phyloP scores from a whole-genome alignment of 2,329 filamentous ascomycete species.

The Aspergillus sp. region DNA sequence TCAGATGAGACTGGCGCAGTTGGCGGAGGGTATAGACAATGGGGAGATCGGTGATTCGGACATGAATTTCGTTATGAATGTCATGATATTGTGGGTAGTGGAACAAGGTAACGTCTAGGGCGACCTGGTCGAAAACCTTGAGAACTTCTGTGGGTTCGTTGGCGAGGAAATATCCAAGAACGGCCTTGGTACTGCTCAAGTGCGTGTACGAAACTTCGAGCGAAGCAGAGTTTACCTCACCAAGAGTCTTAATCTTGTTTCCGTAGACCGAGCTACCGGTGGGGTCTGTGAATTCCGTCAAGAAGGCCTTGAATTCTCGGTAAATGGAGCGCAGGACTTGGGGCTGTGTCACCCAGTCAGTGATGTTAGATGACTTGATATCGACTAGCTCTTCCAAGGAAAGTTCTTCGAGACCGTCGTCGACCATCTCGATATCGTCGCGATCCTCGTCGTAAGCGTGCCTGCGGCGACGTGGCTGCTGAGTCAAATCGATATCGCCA shows the following conservation, averaged over 20 bases:
- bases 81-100: conserved; percentile 98
- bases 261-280: conserved; percentile 91
- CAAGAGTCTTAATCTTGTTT: conserved; percentile 89
- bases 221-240: conserved; percentile 94
- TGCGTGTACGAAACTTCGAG: conserved; percentile 96
- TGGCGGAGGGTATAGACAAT: conserved; percentile 94
- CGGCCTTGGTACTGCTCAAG: conserved; percentile 84
- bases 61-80: conserved; percentile 96
- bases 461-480: conserved; percentile 79
- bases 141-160: conserved; percentile 95
- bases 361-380: conserved; percentile 88
- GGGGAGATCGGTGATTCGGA: conserved; percentile 91
- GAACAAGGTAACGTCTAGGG: conserved; percentile 92
- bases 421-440: conserved; percentile 83
- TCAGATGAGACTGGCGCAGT: conserved; percentile 90
- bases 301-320: conserved; percentile 94
- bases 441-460: conserved; percentile 93
- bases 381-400: conserved; percentile 88
- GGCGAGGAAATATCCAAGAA: conserved; percentile 90
- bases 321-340: conserved; percentile 91
- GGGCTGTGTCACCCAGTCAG: conserved; percentile 90
- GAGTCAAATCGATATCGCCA: conserved; percentile 77
- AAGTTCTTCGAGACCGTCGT: conserved; percentile 92
- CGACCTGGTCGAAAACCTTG: conserved; percentile 93
- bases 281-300: conserved; percentile 93